Base-by-base conservation (phyloP, 176 grass and related monocot genomes). In the Eleusine coracana region DNA sequence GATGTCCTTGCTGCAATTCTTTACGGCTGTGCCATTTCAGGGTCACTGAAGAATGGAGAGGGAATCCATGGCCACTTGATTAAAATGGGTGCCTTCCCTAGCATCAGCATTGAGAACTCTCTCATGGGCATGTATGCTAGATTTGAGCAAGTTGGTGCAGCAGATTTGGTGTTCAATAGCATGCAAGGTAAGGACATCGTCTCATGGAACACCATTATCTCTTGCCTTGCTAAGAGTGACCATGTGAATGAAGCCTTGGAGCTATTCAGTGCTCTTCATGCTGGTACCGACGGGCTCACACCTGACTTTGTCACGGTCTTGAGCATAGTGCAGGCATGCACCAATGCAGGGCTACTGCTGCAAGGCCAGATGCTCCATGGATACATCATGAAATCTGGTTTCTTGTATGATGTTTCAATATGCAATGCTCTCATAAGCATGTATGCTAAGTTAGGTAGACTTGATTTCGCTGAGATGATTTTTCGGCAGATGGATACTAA, bases 181-280 rank as follows among this genome's bases (percentile, higher is more conserved):
- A 94, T 94, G 92, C 25, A 36, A 66, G 21, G 37, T 78, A 87
- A 85, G 69, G 92, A 88, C 68, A 90, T 84, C 40, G 82, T 94
- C 25, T 94, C 87, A 28, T 92, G 89, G 92, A 92, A 94, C 87
- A 92, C 92, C 6, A 80, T 94, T 29, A 92, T 92, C 42, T 89
- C 89, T 29, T 88, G 82, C 70, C 80, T 88, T 25, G 66, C 88
- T 50, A 94, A 88, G 85, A 86, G 73, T 73, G 87, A 88, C 37
- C 44, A 48, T 73, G 82, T 86, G 46, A 84, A 86, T 41, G 89
- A 90, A 79, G 81, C 89, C 5, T 60, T 94, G 59, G 81, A 90
- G 1, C 79, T 76, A 83, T 89, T 92, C 74, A 80, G 60, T 18
- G 9, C 31, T 51, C 82, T 94, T 69, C 85, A 90, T 42, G 69